Evolutionary conservation across 2,329 filamentous ascomycete species (phyloP).

Genomic region (Amylocarpus encephaloides): DNA sequence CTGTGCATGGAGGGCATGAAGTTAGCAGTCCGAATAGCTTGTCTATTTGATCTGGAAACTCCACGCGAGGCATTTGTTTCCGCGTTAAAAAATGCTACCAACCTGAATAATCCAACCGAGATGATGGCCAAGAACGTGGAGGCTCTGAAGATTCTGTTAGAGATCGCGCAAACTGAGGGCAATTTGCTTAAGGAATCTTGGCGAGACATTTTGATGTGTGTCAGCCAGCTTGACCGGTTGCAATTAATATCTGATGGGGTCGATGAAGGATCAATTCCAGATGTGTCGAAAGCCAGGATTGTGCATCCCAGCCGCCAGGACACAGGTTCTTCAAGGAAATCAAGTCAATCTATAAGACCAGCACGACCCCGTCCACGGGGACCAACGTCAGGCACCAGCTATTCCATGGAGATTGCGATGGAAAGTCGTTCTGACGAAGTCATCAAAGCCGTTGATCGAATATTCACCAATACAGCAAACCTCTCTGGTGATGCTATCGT

Average conservation of each 20-base stretch:
- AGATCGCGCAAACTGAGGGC: constrained; percentile 88
- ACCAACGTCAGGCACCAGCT: constrained; percentile 39
- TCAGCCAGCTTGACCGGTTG: constrained; percentile 90
- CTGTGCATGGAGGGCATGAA: constrained; percentile 94
- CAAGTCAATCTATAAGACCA: constrained; percentile 50
- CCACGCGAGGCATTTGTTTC: constrained; percentile 92
- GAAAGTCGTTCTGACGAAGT: constrained; percentile 92
- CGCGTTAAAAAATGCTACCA: constrained; percentile 86
- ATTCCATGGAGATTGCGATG: constrained; percentile 74
- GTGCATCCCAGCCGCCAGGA: constrained; percentile 49
- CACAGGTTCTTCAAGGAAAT: constrained; percentile 54
- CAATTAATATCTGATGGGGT: constrained; percentile 93
- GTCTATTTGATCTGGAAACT: constrained; percentile 88
- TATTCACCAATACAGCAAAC: constrained; percentile 94
- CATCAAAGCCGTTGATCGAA: constrained; percentile 85
- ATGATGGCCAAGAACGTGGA: constrained; percentile 96
- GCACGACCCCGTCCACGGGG: constrained; percentile 44
- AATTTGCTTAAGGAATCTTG: constrained; percentile 85
- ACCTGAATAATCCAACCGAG: constrained; percentile 89
- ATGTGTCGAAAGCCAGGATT: constrained; percentile 79
- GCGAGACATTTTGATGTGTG: constrained; percentile 91
- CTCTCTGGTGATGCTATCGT: constrained; percentile 92
- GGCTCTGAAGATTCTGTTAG: constrained; percentile 82
- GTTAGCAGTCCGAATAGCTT: constrained; percentile 86
- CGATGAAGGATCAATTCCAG: constrained; percentile 85